Evolutionary conservation across 371 early-diverging fungal species (phyloP).

Genomic region (Massospora cicadina): DNA sequence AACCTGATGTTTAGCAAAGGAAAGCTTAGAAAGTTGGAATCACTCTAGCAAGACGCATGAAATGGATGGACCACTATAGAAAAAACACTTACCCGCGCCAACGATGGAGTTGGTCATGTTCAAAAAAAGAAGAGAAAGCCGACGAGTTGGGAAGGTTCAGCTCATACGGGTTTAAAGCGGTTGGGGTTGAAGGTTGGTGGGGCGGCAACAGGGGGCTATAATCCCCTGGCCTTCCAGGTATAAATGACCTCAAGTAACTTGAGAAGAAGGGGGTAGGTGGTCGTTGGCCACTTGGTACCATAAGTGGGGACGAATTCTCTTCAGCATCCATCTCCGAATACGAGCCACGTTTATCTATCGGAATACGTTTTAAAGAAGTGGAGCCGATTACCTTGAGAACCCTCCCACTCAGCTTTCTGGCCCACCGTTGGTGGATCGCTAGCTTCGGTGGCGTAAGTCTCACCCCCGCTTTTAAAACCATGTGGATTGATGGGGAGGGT

Average conservation of each 20-base stretch:
- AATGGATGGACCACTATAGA: neutral
- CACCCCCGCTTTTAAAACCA: too few relatives aligned
- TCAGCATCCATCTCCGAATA: neutral
- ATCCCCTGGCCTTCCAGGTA: too few relatives aligned
- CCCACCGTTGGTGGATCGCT: too few relatives aligned
- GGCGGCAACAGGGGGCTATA: neutral
- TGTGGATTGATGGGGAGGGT: too few relatives aligned
- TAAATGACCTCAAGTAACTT: neutral
- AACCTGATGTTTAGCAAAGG: too few relatives aligned
- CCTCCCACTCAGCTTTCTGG: too few relatives aligned
- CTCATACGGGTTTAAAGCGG: neutral
- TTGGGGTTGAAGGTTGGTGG: neutral
- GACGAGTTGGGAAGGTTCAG: slow-evolving; percentile 7
- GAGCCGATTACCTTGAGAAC: too few relatives aligned
- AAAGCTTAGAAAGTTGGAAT: neutral
- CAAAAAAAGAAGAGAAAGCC: slow-evolving; percentile 10
- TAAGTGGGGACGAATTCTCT: neutral
- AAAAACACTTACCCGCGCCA: slow-evolving; percentile 15
- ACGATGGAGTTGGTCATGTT: slow-evolving; percentile 17
- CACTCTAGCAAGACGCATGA: neutral
- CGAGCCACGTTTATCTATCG: neutral
- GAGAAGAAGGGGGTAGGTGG: neutral
- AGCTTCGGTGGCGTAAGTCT: too few relatives aligned
- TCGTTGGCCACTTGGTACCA: neutral
- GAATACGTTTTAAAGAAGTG: neutral